Percentiles rank a stretch among this genome's conserved stretches.
phyloP scores from a whole-genome alignment of 1,284 basidiomycete species.

The Trichosporon faecale region DNA sequence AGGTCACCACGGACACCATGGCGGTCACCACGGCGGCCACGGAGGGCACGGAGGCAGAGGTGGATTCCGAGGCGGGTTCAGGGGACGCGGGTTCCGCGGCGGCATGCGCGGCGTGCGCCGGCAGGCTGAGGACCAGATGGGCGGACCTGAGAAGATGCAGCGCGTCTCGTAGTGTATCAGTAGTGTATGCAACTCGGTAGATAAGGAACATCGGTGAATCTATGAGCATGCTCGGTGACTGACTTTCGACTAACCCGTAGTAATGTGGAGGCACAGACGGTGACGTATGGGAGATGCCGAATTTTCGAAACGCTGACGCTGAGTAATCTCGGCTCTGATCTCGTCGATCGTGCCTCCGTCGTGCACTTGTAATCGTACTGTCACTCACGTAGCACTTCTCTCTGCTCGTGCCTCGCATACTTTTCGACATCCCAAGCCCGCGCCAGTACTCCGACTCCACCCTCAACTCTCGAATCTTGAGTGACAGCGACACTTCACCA shows the following conservation, averaged over 20 bases:
- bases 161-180: conserved; percentile 15
- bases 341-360: neutral
- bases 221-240: neutral
- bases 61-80: conserved; percentile 23
- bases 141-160: conserved; percentile 24
- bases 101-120: conserved; percentile 11
- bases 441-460: too few species aligned
- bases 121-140: conserved; percentile 16
- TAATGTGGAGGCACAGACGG: conserved; percentile 1
- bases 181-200: neutral
- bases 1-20: conserved; percentile 11
- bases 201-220: neutral
- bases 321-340: neutral
- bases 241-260: neutral
- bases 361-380: neutral
- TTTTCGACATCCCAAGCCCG: too few species aligned
- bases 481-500: neutral
- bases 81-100: conserved; percentile 18
- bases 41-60: conserved; percentile 19
- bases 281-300: neutral
- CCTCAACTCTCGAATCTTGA: neutral
- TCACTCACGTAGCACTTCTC: neutral
- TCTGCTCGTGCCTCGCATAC: too few species aligned
- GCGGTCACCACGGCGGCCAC: conserved; percentile 15
- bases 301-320: conserved; percentile 2